A percentile compares a stretch with the other conserved stretches of the same genome.
Evolutionary conservation across 169 alveolate genomes (phyloP).

Genomic region (Plasmodium billcollinsi): DNA sequence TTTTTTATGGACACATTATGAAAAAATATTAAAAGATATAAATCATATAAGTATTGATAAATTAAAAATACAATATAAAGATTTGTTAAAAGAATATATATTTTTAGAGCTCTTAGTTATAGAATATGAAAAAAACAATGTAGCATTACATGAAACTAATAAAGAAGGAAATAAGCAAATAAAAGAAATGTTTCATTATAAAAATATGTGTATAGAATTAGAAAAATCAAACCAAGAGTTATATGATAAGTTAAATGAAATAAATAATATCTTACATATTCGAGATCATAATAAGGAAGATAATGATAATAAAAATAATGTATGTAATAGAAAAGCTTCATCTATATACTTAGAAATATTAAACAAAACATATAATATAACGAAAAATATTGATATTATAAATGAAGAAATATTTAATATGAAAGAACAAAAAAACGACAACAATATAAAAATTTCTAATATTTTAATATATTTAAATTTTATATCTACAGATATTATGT

Average conservation of each 20-base stretch:
- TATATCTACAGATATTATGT: conserved; percentile 21
- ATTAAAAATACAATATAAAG: conserved; percentile 9
- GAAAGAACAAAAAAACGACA: neutral
- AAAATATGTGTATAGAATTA: conserved; percentile 6
- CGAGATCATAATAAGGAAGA: neutral
- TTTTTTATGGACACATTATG: conserved; percentile 15
- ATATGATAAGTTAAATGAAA: neutral
- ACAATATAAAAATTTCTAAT: conserved; percentile 18
- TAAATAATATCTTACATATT: neutral
- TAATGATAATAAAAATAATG: too few relatives aligned
- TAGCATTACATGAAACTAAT: neutral
- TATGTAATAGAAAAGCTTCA: too few relatives aligned
- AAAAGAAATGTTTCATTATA: neutral
- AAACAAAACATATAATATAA: conserved; percentile 22
- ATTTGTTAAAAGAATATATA: conserved; percentile 11
- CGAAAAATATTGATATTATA: conserved; percentile 23
- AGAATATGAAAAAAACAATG: conserved; percentile 4
- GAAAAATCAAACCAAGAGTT: conserved; percentile 5
- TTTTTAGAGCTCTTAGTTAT: neutral
- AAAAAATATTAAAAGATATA: conserved; percentile 8
- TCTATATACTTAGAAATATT: conserved; percentile 27
- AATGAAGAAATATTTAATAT: conserved; percentile 13
- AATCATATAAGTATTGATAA: conserved; percentile 1
- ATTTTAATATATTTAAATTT: conserved; percentile 18
- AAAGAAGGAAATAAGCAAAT: neutral